Percentiles rank a stretch among this genome's conserved stretches.
phyloP scores from a whole-genome alignment of 164 flowering plant genomes.

The Chloranthus sessilifolius region DNA sequence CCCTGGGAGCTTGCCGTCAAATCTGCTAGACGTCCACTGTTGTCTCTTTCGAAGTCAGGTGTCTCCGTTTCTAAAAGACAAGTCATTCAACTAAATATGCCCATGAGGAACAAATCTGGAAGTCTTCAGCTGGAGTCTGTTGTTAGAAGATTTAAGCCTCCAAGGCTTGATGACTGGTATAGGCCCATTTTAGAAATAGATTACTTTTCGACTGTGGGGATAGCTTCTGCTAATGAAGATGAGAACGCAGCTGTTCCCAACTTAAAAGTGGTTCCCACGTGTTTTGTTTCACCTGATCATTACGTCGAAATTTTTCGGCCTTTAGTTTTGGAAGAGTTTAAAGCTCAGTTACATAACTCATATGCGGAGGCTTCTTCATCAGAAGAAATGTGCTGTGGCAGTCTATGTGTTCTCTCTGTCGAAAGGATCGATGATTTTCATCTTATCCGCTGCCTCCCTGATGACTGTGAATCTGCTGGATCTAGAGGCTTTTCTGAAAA shows the following conservation, averaged over 20 bases:
- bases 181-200: slow-evolving; percentile 72
- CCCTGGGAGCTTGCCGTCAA: slow-evolving; percentile 47
- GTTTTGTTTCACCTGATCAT: slow-evolving; percentile 67
- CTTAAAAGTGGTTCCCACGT: slow-evolving; percentile 68
- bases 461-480: slow-evolving; percentile 34
- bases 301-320: slow-evolving; percentile 81
- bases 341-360: slow-evolving; percentile 75
- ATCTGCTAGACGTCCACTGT: slow-evolving; percentile 28
- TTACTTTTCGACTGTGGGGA: slow-evolving; percentile 71
- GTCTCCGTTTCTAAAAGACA: slow-evolving; percentile 57
- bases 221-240: slow-evolving; percentile 40
- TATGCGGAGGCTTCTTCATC: slow-evolving; percentile 64
- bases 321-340: slow-evolving; percentile 86
- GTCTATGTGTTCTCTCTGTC: slow-evolving; percentile 68
- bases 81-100: slow-evolving; percentile 71
- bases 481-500: slow-evolving; percentile 61
- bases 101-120: slow-evolving; percentile 38
- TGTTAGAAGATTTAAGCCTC: slow-evolving; percentile 66
- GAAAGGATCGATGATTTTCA: slow-evolving; percentile 95
- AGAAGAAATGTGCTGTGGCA: slow-evolving; percentile 68
- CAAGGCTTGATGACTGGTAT: slow-evolving; percentile 86
- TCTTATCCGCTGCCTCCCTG: slow-evolving; percentile 73
- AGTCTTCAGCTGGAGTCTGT: slow-evolving; percentile 29
- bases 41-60: slow-evolving; percentile 27
- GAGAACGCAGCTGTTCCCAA: slow-evolving; percentile 27